Percentiles rank a stretch among this genome's conserved stretches.
phyloP scores from a whole-genome alignment of 345 rosid genomes.

The Angophora floribunda region DNA sequence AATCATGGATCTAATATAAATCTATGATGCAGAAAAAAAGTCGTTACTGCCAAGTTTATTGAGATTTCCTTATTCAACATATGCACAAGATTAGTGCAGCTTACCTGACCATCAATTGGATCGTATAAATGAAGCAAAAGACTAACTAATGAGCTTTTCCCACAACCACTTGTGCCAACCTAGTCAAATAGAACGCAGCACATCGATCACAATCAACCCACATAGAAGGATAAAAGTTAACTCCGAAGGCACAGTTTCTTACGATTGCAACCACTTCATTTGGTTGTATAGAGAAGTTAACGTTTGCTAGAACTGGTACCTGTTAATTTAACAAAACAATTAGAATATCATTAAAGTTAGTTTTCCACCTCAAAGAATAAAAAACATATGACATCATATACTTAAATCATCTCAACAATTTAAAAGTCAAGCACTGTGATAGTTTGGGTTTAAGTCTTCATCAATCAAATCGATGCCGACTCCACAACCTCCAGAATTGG shows the following conservation, averaged over 20 bases:
- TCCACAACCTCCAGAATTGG: neutral
- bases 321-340: neutral
- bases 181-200: constrained; percentile 1
- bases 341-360: neutral
- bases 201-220: neutral
- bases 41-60: neutral
- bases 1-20: neutral
- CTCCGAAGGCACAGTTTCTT: constrained; percentile 2
- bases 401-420: neutral
- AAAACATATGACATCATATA: neutral
- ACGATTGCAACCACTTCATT: constrained; percentile 36
- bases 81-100: neutral
- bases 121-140: constrained; percentile 35
- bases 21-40: neutral
- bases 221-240: neutral
- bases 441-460: neutral
- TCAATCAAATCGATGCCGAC: neutral
- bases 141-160: constrained; percentile 33
- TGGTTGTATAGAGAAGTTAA: constrained; percentile 21
- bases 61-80: neutral
- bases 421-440: neutral
- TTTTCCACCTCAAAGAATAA: neutral
- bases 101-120: constrained; percentile 32
- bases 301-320: constrained; percentile 22
- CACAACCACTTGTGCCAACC: constrained; percentile 45